Base-by-base conservation (phyloP, 202 grass and related monocot species). In the Bolboschoenoplectus hybrid region DNA sequence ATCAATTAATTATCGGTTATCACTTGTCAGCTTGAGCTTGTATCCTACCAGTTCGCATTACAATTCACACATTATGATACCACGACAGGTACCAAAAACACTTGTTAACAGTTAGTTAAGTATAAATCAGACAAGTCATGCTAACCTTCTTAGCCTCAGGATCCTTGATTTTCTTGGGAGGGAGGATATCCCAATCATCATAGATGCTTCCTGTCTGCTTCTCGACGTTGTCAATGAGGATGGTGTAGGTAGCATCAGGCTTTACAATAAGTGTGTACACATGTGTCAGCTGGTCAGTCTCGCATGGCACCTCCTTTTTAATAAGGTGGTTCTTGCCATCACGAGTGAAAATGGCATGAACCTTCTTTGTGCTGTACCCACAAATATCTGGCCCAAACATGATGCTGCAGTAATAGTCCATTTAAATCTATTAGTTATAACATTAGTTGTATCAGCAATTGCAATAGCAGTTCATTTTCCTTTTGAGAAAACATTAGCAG, bases 331-430 rank as follows among this genome's bases (percentile, higher is more conserved):
- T 97, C 63, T 89, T 97, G 26, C 57, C 91, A 85, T 97, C 39
- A 64, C 88, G 90, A 52, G 94, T 88, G 63, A 97, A 86, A 80
- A 97, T 93, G 83, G 94, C 2, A 44, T 97, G 94, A 51, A 97
- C 94, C 82, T 95, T 97, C 81, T 95, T 97, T 63, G 92, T 97
- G 86, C 77, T 91, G 85, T 97, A 94, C 9, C 94, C 94, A 89
- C 94, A 97, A 80, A 97, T 94, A 87, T 97, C 95, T 71, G 95
- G 91, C 74, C 95, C 95, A 85, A 97, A 97, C 95, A 97, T 97
- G 66, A 97, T 93, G 86, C 92, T 97, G 95, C 17, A 91, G 63
- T 12, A 56, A 34, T 68, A 7, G 85, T 80, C 7, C 12, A 70
- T 44, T 66, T 6, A 57, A 51, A 47, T 84, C 82, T 34, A 38